Conservation (phyloP, 73 alveolate genomes). For the Paramecium sexaurelia region DNA sequence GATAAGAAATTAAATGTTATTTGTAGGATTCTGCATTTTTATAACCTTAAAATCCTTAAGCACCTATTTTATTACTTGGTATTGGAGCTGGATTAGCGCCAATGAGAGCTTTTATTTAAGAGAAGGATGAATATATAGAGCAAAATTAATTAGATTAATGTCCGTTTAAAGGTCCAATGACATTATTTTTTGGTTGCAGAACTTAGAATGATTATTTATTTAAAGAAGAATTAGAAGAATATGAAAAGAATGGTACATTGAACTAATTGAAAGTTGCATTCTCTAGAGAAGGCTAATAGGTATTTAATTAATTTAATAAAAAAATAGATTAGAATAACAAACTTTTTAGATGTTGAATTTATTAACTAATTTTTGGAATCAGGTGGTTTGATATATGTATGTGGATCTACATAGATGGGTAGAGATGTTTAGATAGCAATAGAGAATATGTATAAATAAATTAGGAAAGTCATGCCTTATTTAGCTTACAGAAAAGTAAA, state of each 20-base stretch:
- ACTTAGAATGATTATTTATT: constrained; percentile 74
- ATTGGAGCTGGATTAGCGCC: constrained; percentile 88
- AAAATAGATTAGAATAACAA: constrained; percentile 72
- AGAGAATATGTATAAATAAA: constrained; percentile 57
- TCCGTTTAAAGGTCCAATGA: constrained; percentile 53
- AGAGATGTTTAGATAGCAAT: constrained; percentile 34
- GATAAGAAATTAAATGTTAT: constrained; percentile 64
- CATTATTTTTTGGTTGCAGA: constrained; percentile 76
- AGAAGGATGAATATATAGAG: constrained; percentile 66
- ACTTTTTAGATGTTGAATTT: constrained; percentile 69
- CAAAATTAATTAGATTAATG: constrained; percentile 64
- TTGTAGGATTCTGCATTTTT: constrained; percentile 72
- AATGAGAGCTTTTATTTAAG: constrained; percentile 79
- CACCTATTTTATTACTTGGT: constrained; percentile 79
- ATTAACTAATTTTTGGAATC: constrained; percentile 14
- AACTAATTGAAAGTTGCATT: constrained; percentile 76
- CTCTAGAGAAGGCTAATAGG: constrained; percentile 75
- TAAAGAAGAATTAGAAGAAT: constrained; percentile 73
- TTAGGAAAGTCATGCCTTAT: constrained; percentile 47
- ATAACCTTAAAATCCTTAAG: constrained; percentile 74
- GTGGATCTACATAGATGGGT: constrained; percentile 65
- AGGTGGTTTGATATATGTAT: constrained; percentile 55
- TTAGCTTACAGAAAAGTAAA: constrained; percentile 56
- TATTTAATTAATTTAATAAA: neutral
- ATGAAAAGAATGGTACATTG: constrained; percentile 70